These are phyloP conservation scores for Gynostemma pentaphyllum DNA, from an alignment of 306 rosid genomes.

Conservation along the genomic window DNA sequence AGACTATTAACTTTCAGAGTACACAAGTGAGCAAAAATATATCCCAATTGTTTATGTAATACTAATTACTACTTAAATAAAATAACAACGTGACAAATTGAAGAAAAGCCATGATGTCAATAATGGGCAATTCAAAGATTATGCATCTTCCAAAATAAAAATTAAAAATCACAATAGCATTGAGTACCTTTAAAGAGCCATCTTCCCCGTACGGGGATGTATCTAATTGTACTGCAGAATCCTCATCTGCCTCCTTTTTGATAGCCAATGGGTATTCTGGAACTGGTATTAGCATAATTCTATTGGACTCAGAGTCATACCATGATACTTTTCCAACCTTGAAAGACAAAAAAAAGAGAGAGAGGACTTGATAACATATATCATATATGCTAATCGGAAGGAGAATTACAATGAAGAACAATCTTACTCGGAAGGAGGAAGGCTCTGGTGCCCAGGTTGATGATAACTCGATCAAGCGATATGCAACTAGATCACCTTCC, in stretches of 20 bases:
- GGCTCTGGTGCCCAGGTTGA: constrained; percentile 85
- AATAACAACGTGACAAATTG: not conserved
- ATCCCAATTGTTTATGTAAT: not conserved
- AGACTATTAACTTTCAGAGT: not conserved
- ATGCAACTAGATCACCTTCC: constrained; percentile 71
- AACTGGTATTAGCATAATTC: constrained; percentile 44
- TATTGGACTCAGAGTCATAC: constrained; percentile 40
- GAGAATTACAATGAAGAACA: constrained; percentile 16
- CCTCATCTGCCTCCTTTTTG: constrained; percentile 39
- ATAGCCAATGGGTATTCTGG: constrained; percentile 61
- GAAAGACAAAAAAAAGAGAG: constrained; percentile 17
- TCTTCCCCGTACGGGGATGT: constrained; percentile 58
- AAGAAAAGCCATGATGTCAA: not conserved
- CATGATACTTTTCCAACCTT: constrained; percentile 66
- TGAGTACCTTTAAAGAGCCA: constrained; percentile 79
- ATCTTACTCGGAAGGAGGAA: constrained; percentile 67
- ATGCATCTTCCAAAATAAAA: no score
- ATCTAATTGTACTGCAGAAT: constrained; percentile 30
- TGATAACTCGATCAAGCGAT: constrained; percentile 79
- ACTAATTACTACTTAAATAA: no score
- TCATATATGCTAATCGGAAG: not conserved
- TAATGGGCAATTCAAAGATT: not conserved
- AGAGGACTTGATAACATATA: no score
- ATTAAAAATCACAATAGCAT: no score
- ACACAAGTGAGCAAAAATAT: not conserved